phyloP scores from a whole-genome alignment of 2,329 filamentous ascomycete species.

The Talaromyces sp. region DNA sequence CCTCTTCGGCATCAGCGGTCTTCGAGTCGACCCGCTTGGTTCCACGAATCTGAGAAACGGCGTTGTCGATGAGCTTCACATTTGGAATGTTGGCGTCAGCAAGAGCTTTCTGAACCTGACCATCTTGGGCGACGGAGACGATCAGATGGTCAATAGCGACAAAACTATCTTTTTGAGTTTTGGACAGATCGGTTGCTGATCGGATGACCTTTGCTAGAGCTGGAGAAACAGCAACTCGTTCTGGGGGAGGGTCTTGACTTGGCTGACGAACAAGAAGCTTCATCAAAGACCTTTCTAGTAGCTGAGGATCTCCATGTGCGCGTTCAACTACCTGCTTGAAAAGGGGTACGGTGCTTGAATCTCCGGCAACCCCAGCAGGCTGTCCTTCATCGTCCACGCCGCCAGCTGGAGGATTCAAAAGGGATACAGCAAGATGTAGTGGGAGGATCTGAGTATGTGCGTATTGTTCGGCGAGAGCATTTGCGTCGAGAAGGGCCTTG shows the following conservation, averaged over 20 bases:
- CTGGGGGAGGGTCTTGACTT: slow-evolving; percentile 91
- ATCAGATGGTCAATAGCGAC: slow-evolving; percentile 96
- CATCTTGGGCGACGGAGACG: slow-evolving; percentile 75
- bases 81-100: slow-evolving; percentile 90
- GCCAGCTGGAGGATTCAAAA: slow-evolving; percentile 43
- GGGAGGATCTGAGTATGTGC: slow-evolving; percentile 87
- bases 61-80: slow-evolving; percentile 81
- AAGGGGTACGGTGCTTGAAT: slow-evolving; percentile 64
- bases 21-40: slow-evolving; percentile 93
- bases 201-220: slow-evolving; percentile 78
- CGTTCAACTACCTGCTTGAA: slow-evolving; percentile 93
- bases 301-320: slow-evolving; percentile 86
- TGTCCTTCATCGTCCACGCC: slow-evolving; percentile 64
- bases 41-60: slow-evolving; percentile 86
- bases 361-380: slow-evolving; percentile 60
- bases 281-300: slow-evolving; percentile 85
- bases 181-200: slow-evolving; percentile 82
- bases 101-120: slow-evolving; percentile 67
- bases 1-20: slow-evolving; percentile 84
- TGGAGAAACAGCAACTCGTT: slow-evolving; percentile 78
- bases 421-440: slow-evolving; percentile 71
- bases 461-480: slow-evolving; percentile 83
- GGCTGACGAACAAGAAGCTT: slow-evolving; percentile 86
- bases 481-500: slow-evolving; percentile 84
- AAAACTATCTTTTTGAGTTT: slow-evolving; percentile 95